Percentiles rank a stretch among this genome's conserved stretches.
phyloP scores from a whole-genome alignment of 257 asterid species.

The Ligustrum vulgare region DNA sequence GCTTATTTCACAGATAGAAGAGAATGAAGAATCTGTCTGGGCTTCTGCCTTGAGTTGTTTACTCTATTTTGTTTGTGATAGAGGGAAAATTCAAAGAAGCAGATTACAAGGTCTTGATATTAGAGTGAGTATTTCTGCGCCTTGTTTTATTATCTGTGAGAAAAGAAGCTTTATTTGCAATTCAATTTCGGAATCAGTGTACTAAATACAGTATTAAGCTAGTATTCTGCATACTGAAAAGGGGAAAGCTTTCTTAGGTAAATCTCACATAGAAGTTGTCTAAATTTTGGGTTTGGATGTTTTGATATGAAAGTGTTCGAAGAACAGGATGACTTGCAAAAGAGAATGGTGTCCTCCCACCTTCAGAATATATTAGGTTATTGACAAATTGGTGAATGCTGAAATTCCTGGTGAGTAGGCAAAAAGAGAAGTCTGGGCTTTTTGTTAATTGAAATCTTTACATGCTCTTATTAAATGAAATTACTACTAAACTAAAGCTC shows the following conservation, averaged over 20 bases:
- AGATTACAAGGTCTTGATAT: constrained; percentile 93
- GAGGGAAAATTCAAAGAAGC: constrained; percentile 93
- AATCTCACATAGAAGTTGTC: constrained; percentile 2
- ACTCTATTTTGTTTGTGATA: constrained; percentile 86
- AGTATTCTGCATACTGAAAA: neutral
- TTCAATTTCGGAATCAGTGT: constrained; percentile 5
- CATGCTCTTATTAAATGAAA: neutral
- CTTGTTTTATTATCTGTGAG: constrained; percentile 14
- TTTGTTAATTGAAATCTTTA: neutral
- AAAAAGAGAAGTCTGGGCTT: neutral
- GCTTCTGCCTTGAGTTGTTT: constrained; percentile 96
- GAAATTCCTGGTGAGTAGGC: neutral
- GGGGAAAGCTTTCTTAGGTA: constrained; percentile 13
- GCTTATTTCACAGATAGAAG: constrained; percentile 65
- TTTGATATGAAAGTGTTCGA: neutral
- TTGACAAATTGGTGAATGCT: neutral
- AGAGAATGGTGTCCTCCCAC: neutral
- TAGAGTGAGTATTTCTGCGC: constrained; percentile 63
- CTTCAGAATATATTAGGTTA: neutral
- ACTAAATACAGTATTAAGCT: constrained; percentile 3
- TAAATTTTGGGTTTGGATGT: constrained; percentile 12
- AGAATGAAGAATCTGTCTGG: constrained; percentile 93
- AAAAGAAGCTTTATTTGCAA: constrained; percentile 9
- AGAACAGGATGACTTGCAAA: constrained; percentile 2
- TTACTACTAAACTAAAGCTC: no score